phyloP scores from a whole-genome alignment of 1,284 basidiomycete genomes.

The Ceratobasidium sp. region DNA sequence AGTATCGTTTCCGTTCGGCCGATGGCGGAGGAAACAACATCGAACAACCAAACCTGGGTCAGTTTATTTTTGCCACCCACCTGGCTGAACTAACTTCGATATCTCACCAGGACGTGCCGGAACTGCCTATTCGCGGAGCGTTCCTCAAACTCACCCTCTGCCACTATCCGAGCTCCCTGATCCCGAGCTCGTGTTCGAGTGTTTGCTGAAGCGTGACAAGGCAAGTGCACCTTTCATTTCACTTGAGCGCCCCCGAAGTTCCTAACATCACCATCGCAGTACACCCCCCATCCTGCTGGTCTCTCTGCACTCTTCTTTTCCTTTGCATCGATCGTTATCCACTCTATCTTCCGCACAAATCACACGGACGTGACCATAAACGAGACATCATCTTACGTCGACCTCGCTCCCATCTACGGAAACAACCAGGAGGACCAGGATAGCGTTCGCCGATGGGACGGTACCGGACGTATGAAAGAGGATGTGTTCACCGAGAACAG shows the following conservation, averaged over 20 bases:
- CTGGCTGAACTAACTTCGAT: neutral
- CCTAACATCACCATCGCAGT: no score
- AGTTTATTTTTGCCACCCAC: conserved; percentile 48
- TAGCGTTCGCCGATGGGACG: conserved; percentile 69
- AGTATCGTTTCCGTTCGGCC: conserved; percentile 72
- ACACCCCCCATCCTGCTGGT: conserved; percentile 78
- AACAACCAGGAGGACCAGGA: conserved; percentile 68
- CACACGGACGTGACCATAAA: conserved; percentile 76
- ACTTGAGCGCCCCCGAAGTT: no score
- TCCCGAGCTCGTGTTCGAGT: conserved; percentile 79
- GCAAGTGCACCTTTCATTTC: conserved; percentile 56
- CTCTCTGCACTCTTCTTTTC: conserved; percentile 82
- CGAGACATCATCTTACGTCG: conserved; percentile 87
- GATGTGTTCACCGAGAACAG: conserved; percentile 83
- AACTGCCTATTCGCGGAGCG: conserved; percentile 78
- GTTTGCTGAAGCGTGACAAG: conserved; percentile 70
- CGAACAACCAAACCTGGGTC: conserved; percentile 74
- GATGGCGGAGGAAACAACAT: conserved; percentile 82
- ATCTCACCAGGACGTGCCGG: conserved; percentile 58
- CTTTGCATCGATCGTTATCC: conserved; percentile 62
- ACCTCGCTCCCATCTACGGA: conserved; percentile 83
- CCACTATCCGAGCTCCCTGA: conserved; percentile 77
- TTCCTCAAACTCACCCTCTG: conserved; percentile 73
- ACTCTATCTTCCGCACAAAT: conserved; percentile 51
- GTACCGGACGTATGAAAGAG: conserved; percentile 71